A percentile compares a stretch with the other conserved stretches of the same genome.
phyloP scores from a whole-genome alignment of 306 rosid species.

The Sesbania bispinosa region DNA sequence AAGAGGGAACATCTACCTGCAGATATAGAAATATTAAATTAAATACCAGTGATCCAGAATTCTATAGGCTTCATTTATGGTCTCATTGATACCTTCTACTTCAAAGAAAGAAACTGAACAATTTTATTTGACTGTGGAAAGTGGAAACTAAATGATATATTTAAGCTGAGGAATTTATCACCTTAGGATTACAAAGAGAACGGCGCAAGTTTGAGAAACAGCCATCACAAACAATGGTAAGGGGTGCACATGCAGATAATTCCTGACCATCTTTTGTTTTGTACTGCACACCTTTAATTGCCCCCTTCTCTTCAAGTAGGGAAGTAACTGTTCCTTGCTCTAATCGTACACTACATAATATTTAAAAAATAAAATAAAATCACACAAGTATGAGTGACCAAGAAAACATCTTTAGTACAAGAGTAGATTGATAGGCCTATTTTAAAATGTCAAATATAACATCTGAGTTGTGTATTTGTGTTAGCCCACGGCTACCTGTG shows the following conservation, averaged over 20 bases:
- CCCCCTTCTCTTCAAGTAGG: conserved; percentile 79
- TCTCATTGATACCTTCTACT: background rate
- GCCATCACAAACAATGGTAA: conserved; percentile 92
- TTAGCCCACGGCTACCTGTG: background rate
- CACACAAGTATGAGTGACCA: background rate
- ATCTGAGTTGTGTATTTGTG: background rate
- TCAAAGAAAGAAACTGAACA: background rate
- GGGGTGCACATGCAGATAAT: conserved; percentile 68
- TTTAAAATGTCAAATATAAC: background rate
- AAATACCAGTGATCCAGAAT: background rate
- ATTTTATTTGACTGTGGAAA: background rate
- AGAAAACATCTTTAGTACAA: background rate
- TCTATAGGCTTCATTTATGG: background rate
- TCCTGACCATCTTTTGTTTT: conserved; percentile 70
- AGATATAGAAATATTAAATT: conserved; percentile 17
- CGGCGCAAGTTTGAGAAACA: conserved; percentile 97
- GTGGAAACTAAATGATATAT: background rate
- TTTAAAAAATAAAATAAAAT: background rate
- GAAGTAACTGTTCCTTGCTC: conserved; percentile 93
- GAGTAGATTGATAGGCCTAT: background rate
- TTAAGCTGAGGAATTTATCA: conserved; percentile 22
- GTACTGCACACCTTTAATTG: conserved; percentile 80
- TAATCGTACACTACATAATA: conserved; percentile 51
- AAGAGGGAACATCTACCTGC: conserved; percentile 93
- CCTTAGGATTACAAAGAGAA: conserved; percentile 86